Evolutionary conservation across 257 asterid genomes (phyloP).

Genomic region (Solanum sitiens): DNA sequence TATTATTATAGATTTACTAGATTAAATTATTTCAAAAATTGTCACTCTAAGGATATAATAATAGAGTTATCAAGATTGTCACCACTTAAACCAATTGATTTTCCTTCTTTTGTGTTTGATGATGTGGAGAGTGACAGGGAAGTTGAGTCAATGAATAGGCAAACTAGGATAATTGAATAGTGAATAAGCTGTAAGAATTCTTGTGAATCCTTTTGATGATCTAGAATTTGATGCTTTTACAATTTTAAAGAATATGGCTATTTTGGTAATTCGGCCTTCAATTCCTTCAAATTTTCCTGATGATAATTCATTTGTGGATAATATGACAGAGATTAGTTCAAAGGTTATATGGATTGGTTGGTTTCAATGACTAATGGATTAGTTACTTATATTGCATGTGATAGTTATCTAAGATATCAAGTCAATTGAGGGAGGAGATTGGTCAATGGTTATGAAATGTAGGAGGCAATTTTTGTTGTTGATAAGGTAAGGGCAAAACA

Average conservation of each 20-base stretch:
- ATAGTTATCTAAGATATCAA: neutral
- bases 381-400: slow-evolving; percentile 10
- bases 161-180: neutral
- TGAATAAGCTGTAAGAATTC: neutral
- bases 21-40: neutral
- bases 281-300: slow-evolving; percentile 1
- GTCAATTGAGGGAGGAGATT: slow-evolving; percentile 1
- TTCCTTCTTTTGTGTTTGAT: neutral
- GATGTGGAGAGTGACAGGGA: neutral
- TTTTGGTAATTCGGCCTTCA: slow-evolving; percentile 4
- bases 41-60: neutral
- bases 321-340: neutral
- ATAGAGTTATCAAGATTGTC: neutral
- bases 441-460: slow-evolving; percentile 5
- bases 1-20: neutral
- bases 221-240: neutral
- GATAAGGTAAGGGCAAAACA: neutral
- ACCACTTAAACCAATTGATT: neutral
- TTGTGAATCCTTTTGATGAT: slow-evolving; percentile 1
- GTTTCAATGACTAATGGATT: neutral
- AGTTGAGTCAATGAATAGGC: neutral
- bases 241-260: neutral
- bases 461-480: slow-evolving; percentile 20
- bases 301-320: neutral
- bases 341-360: slow-evolving; percentile 5